phyloP scores from a whole-genome alignment of 148 eudicot genomes.

The Arbutus unedo region DNA sequence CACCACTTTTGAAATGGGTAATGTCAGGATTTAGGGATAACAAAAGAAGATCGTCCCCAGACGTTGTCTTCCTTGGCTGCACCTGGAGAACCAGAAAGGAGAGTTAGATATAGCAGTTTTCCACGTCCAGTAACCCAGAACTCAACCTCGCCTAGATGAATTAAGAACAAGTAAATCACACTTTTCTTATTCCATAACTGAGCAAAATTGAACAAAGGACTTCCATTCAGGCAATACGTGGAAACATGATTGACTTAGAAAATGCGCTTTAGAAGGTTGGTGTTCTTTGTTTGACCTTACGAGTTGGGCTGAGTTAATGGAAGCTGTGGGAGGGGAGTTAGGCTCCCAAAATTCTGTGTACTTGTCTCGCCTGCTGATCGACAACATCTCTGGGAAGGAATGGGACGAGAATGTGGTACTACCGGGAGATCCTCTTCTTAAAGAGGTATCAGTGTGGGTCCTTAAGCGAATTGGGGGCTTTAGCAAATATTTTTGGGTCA shows the following conservation, averaged over 20 bases:
- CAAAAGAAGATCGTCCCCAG: background rate
- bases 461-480: background rate
- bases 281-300: background rate
- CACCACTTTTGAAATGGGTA: background rate
- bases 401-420: background rate
- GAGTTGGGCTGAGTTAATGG: background rate
- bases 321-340: background rate
- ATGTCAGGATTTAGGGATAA: background rate
- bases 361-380: background rate
- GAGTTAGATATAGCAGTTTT: constrained; percentile 5
- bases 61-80: constrained; percentile 1
- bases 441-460: background rate
- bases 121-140: background rate
- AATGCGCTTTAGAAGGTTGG: background rate
- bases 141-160: too few relatives aligned
- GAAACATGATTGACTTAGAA: background rate
- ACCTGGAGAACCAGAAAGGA: background rate
- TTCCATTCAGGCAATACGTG: background rate
- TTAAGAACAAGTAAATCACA: background rate
- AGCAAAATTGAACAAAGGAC: background rate
- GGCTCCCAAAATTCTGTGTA: background rate
- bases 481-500: background rate
- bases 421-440: too few relatives aligned
- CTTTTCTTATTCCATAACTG: background rate
- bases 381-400: background rate